A percentile compares a stretch with the other conserved stretches of the same genome.
These are phyloP conservation scores for Ustilago bromivora DNA, from an alignment of 1,284 basidiomycete genomes.

Conservation along the genomic window DNA sequence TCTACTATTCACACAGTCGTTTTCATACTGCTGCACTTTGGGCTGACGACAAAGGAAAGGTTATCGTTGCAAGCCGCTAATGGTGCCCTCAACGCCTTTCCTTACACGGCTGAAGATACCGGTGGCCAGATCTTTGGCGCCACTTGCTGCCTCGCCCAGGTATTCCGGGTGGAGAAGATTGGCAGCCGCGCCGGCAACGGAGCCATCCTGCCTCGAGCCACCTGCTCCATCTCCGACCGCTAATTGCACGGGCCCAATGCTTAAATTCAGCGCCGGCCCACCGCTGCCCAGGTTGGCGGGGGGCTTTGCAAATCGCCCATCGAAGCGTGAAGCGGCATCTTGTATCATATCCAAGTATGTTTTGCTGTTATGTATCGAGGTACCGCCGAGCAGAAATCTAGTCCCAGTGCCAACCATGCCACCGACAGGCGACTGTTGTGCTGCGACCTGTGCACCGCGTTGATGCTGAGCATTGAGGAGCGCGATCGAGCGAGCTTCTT, in stretches of 20 bases:
- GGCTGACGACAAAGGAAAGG: neutral
- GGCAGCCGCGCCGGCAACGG: slow-evolving; percentile 27
- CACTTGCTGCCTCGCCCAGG: slow-evolving; percentile 63
- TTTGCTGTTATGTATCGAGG: slow-evolving; percentile 60
- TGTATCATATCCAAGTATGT: slow-evolving; percentile 65
- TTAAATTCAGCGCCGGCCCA: slow-evolving; percentile 54
- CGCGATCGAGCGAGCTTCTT: slow-evolving; percentile 64
- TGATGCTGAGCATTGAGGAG: slow-evolving; percentile 60
- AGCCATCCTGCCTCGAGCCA: slow-evolving; percentile 22
- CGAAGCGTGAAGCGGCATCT: slow-evolving; percentile 61
- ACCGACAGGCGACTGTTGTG: slow-evolving; percentile 26
- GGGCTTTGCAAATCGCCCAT: slow-evolving; percentile 50
- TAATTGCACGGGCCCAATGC: slow-evolving; percentile 62
- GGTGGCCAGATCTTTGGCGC: slow-evolving; percentile 60
- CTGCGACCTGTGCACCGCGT: slow-evolving; percentile 19
- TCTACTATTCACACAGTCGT: neutral
- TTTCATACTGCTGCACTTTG: neutral
- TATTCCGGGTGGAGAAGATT: slow-evolving; percentile 41
- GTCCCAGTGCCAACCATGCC: slow-evolving; percentile 46
- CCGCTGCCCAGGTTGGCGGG: slow-evolving; percentile 39
- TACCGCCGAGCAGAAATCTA: slow-evolving; percentile 65
- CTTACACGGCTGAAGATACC: slow-evolving; percentile 60
- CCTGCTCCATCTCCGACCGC: slow-evolving; percentile 35
- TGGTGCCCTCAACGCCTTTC: slow-evolving; percentile 55
- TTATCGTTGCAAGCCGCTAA: slow-evolving; percentile 37